Conservation (phyloP, 768 basidiomycete species). For the Phanerochaete carnosa region DNA sequence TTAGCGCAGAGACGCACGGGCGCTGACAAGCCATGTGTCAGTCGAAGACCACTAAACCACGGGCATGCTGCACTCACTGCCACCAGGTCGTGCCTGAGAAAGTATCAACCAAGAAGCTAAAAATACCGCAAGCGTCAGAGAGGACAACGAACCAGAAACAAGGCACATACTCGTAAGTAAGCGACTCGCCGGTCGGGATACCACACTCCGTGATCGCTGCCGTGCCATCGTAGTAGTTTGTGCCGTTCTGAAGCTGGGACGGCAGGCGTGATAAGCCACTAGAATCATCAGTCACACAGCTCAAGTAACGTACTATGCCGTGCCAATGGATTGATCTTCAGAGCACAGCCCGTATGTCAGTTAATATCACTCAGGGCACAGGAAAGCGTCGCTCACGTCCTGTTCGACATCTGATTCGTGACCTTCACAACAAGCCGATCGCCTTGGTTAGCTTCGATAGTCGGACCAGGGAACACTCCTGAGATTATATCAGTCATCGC, state of each 20-base stretch:
- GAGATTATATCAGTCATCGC: background rate
- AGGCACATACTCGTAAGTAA: slow-evolving; percentile 31
- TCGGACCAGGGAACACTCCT: slow-evolving; percentile 35
- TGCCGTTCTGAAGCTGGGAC: slow-evolving; percentile 39
- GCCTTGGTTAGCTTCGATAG: slow-evolving; percentile 35
- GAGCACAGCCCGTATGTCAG: background rate
- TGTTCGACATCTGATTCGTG: slow-evolving; percentile 29
- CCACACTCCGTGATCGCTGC: slow-evolving; percentile 47
- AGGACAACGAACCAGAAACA: background rate
- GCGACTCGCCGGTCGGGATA: slow-evolving; percentile 46
- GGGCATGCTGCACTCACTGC: slow-evolving; percentile 30
- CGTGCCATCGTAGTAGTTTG: slow-evolving; percentile 48
- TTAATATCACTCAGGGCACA: background rate
- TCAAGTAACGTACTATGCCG: slow-evolving; percentile 21
- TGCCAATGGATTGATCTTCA: slow-evolving; percentile 33
- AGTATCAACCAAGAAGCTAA: slow-evolving; percentile 38
- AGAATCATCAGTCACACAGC: background rate
- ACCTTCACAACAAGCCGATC: slow-evolving; percentile 35
- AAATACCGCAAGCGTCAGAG: background rate
- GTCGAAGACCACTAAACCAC: background rate
- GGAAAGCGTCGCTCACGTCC: slow-evolving; percentile 23
- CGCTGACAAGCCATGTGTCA: background rate
- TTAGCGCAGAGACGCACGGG: background rate
- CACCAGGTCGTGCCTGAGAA: slow-evolving; percentile 49
- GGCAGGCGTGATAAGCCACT: background rate